phyloP scores from a whole-genome alignment of 2,329 filamentous ascomycete genomes.

The Piedraia hortae region DNA sequence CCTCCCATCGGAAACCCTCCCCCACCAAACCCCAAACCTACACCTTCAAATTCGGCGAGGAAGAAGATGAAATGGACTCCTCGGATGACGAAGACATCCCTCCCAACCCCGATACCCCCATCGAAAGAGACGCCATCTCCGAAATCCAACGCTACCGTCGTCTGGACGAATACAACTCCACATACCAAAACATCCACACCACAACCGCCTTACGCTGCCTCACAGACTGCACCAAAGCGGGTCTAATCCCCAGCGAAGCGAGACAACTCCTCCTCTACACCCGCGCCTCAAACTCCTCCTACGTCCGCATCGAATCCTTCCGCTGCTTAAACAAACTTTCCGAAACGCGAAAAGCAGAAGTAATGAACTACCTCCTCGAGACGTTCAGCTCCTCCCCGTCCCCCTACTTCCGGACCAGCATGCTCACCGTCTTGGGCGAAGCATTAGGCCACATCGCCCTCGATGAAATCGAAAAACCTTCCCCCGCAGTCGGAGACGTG shows the following conservation, averaged over 20 bases:
- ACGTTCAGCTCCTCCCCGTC: slow-evolving; percentile 29
- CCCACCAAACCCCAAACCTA: slow-evolving; percentile 5
- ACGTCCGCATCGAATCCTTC: slow-evolving; percentile 32
- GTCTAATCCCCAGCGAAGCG: slow-evolving; percentile 24
- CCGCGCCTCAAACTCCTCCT: slow-evolving; percentile 28
- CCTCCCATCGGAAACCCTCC: slow-evolving; percentile 10
- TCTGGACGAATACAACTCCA: slow-evolving; percentile 39
- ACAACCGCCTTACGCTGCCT: slow-evolving; percentile 33
- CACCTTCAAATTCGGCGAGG: slow-evolving; percentile 17
- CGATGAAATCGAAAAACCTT: slow-evolving; percentile 13
- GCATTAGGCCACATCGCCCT: slow-evolving; percentile 31
- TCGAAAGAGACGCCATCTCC: slow-evolving; percentile 28
- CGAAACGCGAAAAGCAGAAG: slow-evolving; percentile 21
- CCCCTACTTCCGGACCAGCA: slow-evolving; percentile 26
- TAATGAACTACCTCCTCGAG: slow-evolving; percentile 29
- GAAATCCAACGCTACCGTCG: slow-evolving; percentile 35
- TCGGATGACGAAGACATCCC: too few relatives aligned
- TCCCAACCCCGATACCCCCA: slow-evolving; percentile 21
- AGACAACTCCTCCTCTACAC: slow-evolving; percentile 35
- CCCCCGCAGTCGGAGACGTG: too few relatives aligned
- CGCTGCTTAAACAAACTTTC: slow-evolving; percentile 28
- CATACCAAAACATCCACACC: slow-evolving; percentile 36
- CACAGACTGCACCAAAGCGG: slow-evolving; percentile 25
- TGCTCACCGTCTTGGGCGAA: slow-evolving; percentile 25
- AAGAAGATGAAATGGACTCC: slow-evolving; percentile 18